Evolutionary conservation across 176 grass and related monocot genomes (phyloP).

Genomic region (Dendrocalamus sinicus): DNA sequence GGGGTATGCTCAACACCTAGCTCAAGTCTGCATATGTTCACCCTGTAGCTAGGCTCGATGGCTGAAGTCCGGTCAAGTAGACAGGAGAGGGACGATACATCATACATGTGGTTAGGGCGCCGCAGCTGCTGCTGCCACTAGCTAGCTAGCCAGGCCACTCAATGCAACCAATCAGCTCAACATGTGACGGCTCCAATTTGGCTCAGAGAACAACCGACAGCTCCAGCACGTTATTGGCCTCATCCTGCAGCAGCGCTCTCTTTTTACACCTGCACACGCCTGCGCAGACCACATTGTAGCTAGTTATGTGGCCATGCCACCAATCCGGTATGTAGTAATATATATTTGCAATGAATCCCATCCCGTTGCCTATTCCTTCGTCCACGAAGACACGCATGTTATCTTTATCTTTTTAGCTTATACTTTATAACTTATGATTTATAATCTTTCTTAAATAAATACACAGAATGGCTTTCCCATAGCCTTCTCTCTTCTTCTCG

Average conservation of each 20-base stretch:
- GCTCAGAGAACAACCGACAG: slow-evolving; percentile 85
- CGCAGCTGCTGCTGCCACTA: neutral
- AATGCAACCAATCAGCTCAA: slow-evolving; percentile 38
- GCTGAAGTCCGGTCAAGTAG: neutral
- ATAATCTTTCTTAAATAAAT: too few relatives aligned
- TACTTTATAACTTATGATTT: too few relatives aligned
- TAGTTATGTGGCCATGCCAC: slow-evolving; percentile 36
- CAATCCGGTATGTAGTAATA: neutral
- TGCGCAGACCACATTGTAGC: neutral
- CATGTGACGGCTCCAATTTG: slow-evolving; percentile 69
- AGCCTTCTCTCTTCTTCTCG: too few relatives aligned
- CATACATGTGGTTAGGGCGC: neutral
- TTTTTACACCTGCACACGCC: slow-evolving; percentile 11
- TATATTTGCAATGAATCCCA: neutral
- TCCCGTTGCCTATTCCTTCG: too few relatives aligned
- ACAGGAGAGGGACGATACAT: neutral
- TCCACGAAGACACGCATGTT: too few relatives aligned
- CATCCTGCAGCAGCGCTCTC: slow-evolving; percentile 14
- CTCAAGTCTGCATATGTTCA: neutral
- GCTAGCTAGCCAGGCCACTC: slow-evolving; percentile 6
- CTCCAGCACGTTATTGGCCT: slow-evolving; percentile 78
- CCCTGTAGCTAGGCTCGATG: too few relatives aligned
- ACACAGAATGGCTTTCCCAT: neutral
- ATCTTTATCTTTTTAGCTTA: too few relatives aligned
- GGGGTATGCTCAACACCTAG: neutral